phyloP scores from a whole-genome alignment of 2,329 filamentous ascomycete genomes.

The Setomelanomma holmii region DNA sequence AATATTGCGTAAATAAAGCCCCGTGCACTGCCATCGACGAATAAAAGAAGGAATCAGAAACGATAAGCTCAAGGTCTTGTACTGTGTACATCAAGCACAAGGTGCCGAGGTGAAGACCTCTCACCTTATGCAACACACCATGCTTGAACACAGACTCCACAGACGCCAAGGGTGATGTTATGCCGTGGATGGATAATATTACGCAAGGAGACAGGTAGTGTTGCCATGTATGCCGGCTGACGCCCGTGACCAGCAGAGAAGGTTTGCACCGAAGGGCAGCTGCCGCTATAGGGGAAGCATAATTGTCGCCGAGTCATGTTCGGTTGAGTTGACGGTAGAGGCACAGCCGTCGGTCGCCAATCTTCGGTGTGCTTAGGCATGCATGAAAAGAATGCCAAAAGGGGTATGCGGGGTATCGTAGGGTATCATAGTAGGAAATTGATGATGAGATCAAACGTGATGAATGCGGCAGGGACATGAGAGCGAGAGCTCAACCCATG shows the following conservation, averaged over 20 bases:
- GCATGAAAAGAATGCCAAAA: slow-evolving; percentile 39
- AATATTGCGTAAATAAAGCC: slow-evolving; percentile 11
- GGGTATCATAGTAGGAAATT: slow-evolving; percentile 44
- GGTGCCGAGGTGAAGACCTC: slow-evolving; percentile 7
- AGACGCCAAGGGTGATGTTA: slow-evolving; percentile 26
- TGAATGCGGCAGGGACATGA: slow-evolving; percentile 13
- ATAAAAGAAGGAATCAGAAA: slow-evolving; percentile 3
- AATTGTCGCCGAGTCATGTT: neutral
- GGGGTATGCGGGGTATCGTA: slow-evolving; percentile 41
- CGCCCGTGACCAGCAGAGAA: slow-evolving; percentile 46
- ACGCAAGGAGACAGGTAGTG: slow-evolving; percentile 40
- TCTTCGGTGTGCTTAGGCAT: slow-evolving; percentile 19
- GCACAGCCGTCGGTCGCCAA: neutral
- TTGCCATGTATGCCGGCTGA: slow-evolving; percentile 30
- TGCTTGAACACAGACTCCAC: slow-evolving; percentile 18
- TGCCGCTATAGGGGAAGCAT: neutral
- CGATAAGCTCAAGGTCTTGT: slow-evolving; percentile 2
- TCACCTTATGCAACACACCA: slow-evolving; percentile 8
- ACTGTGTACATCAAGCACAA: slow-evolving; percentile 5
- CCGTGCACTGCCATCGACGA: slow-evolving; percentile 8
- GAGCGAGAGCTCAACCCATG: slow-evolving; percentile 38
- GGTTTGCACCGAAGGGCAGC: slow-evolving; percentile 17
- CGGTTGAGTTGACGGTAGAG: neutral
- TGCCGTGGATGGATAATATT: slow-evolving; percentile 28
- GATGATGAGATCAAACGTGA: slow-evolving; percentile 22